Percentiles rank a stretch among this genome's conserved stretches.
Evolutionary conservation across 371 early-diverging fungal genomes (phyloP).

Genomic region (Gilbertella persicaria): DNA sequence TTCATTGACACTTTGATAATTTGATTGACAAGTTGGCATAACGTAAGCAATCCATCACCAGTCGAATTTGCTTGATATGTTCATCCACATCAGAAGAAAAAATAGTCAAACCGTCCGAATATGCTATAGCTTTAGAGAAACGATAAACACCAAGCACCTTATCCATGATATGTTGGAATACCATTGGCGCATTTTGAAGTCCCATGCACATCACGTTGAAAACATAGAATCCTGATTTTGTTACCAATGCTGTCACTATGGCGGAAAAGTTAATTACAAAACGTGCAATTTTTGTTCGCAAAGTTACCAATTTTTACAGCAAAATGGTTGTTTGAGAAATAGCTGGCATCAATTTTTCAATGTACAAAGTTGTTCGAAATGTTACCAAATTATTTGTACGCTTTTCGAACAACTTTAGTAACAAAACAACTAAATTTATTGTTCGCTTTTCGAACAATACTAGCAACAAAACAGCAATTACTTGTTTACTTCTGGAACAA

Average conservation of each 20-base stretch:
- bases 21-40: conserved; percentile 3
- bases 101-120: conserved; percentile 13
- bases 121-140: conserved; percentile 1
- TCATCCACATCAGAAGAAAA: background rate
- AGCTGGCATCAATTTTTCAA: too few relatives aligned
- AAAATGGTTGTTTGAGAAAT: too few relatives aligned
- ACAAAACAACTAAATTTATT: too few relatives aligned
- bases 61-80: conserved; percentile 6
- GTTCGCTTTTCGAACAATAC: too few relatives aligned
- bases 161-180: conserved; percentile 17
- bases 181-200: conserved; percentile 12
- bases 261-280: too few relatives aligned
- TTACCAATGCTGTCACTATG: conserved; percentile 1
- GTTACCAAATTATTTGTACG: too few relatives aligned
- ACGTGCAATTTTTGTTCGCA: too few relatives aligned
- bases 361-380: too few relatives aligned
- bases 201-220: conserved; percentile 22
- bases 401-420: too few relatives aligned
- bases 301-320: too few relatives aligned
- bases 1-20: background rate
- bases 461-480: too few relatives aligned
- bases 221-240: conserved; percentile 7
- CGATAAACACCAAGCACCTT: background rate
- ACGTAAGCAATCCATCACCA: background rate
- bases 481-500: too few relatives aligned